Conservation (phyloP, 129 eudicot species). For the Flaveria trinervia region DNA sequence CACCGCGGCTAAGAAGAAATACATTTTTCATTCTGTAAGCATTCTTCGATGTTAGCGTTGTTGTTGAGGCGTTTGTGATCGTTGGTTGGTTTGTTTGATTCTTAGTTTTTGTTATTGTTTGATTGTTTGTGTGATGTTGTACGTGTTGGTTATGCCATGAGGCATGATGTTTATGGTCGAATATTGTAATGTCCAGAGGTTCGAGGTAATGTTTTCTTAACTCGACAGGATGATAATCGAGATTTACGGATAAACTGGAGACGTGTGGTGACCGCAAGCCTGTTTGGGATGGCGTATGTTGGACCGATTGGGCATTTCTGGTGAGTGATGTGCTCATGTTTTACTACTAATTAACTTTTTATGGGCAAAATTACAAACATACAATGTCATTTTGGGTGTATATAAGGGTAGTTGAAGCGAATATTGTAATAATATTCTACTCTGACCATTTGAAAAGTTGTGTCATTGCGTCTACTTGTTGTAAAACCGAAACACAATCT, state of each 20-base stretch:
- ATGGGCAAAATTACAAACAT: not conserved
- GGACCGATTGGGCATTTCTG: slow-evolving; percentile 98
- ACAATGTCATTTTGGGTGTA: not conserved
- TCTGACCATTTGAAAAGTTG: no score
- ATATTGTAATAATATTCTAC: no score
- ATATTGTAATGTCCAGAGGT: slow-evolving; percentile 4
- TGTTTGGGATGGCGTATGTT: slow-evolving; percentile 89
- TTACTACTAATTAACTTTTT: not conserved
- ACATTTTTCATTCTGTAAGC: slow-evolving; percentile 36
- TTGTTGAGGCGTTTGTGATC: not conserved
- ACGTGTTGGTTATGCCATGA: slow-evolving; percentile 6
- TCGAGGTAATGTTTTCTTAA: not conserved
- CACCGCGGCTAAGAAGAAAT: slow-evolving; percentile 46
- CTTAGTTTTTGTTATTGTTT: not conserved
- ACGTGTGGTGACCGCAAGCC: slow-evolving; percentile 75
- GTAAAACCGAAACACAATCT: not conserved
- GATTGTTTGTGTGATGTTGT: not conserved
- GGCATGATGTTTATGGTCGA: not conserved
- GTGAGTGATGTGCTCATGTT: slow-evolving; percentile 41
- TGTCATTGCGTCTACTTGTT: not conserved
- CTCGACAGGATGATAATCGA: slow-evolving; percentile 58
- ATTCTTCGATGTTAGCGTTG: not conserved
- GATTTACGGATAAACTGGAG: slow-evolving; percentile 77
- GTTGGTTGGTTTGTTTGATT: not conserved
- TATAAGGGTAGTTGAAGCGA: not conserved